phyloP scores from a whole-genome alignment of 2,329 filamentous ascomycete genomes.

The Apiospora koreana region DNA sequence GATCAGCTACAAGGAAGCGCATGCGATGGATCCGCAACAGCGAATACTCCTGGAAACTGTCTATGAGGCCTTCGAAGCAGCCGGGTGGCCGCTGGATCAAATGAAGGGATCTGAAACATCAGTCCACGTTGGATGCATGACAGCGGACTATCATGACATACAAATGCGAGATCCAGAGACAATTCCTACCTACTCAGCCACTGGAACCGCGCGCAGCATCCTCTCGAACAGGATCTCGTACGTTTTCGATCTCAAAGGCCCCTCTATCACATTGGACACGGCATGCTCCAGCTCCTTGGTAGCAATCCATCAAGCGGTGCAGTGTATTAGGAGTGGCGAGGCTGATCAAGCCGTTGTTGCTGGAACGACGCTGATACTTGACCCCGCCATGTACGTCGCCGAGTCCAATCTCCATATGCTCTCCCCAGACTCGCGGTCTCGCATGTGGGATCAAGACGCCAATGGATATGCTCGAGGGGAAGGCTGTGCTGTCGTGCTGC shows the following conservation, averaged over 20 bases:
- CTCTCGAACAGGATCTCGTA: constrained; percentile 33
- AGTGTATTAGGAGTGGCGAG: constrained; percentile 25
- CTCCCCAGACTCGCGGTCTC: constrained; percentile 25
- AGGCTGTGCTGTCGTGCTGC: constrained; percentile 40
- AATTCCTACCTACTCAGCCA: constrained; percentile 16
- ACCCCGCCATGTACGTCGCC: constrained; percentile 6
- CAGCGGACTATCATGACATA: constrained; percentile 9
- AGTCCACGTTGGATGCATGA: constrained; percentile 20
- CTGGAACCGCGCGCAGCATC: constrained; percentile 22
- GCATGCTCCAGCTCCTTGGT: constrained; percentile 32
- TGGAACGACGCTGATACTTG: constrained; percentile 12
- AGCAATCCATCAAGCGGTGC: constrained; percentile 29
- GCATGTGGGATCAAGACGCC: constrained; percentile 37
- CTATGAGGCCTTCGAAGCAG: constrained; percentile 22
- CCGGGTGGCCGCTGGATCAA: constrained; percentile 19
- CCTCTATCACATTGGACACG: constrained; percentile 32
- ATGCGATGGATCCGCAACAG: constrained; percentile 18
- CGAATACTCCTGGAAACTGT: constrained; percentile 20
- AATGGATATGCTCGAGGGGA: constrained; percentile 51
- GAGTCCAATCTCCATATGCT: constrained; percentile 24
- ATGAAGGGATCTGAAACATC: constrained; percentile 19
- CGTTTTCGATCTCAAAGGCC: constrained; percentile 31
- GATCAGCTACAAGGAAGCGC: constrained; percentile 21
- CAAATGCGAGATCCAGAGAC: background rate
- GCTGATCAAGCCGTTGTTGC: constrained; percentile 9